Conservation (phyloP, 495 filamentous ascomycete genomes). For the Amphirosellinia nigrospora region DNA sequence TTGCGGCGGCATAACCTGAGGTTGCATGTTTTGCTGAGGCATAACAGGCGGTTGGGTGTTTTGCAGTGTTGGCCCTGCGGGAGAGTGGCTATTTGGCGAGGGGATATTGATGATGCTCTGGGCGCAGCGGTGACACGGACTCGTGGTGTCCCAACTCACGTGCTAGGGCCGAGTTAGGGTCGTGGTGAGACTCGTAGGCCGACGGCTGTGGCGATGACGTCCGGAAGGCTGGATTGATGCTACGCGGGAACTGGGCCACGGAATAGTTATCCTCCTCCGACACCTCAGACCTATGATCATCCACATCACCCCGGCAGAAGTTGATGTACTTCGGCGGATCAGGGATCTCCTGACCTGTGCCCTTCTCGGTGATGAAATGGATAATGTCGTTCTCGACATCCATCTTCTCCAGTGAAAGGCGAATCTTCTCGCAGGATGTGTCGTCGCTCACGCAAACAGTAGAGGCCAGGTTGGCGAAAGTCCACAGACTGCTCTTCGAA, state of each 20-base stretch:
- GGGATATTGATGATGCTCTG: not conserved
- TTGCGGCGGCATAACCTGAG: not conserved
- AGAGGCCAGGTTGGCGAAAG: constrained; percentile 93
- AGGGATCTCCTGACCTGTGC: constrained; percentile 96
- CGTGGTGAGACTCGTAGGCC: constrained; percentile 86
- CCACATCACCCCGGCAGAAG: constrained; percentile 89
- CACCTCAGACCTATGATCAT: constrained; percentile 79
- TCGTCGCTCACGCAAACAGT: constrained; percentile 99
- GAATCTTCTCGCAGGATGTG: constrained; percentile 93
- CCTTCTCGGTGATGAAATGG: constrained; percentile 84
- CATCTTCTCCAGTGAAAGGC: constrained; percentile 91
- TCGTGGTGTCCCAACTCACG: constrained; percentile 66
- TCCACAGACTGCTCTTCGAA: constrained; percentile 96
- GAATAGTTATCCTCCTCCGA: constrained; percentile 88
- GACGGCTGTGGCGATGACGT: constrained; percentile 84
- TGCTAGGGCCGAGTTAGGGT: constrained; percentile 73
- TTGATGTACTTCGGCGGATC: constrained; percentile 98
- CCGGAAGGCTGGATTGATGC: constrained; percentile 93
- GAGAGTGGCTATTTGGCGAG: not conserved
- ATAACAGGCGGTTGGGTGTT: not conserved
- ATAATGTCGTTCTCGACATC: constrained; percentile 96
- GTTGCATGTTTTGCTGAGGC: constrained; percentile 1
- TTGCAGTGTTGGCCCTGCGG: not conserved
- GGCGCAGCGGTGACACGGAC: constrained; percentile 36
- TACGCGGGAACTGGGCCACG: constrained; percentile 92